Percentiles rank a stretch among this genome's conserved stretches.
These are phyloP conservation scores for Fusarium tuaranense DNA, from an alignment of 2,329 filamentous ascomycete species.

Conservation along the genomic window DNA sequence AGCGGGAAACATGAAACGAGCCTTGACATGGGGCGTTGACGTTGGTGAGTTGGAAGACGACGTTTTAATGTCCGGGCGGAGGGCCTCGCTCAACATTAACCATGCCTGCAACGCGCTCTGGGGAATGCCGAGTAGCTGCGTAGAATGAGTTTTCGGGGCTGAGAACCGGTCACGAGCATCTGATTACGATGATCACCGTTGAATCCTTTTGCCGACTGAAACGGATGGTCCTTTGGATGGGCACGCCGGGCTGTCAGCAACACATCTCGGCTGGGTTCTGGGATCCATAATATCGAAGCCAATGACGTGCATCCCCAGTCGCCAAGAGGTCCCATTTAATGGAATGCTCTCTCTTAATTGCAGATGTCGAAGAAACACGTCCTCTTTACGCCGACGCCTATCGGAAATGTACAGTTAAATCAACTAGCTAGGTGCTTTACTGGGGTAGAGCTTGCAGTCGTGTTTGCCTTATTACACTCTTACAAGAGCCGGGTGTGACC, in stretches of 20 bases:
- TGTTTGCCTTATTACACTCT: background rate
- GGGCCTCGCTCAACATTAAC: conserved; percentile 18
- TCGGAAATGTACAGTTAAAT: background rate
- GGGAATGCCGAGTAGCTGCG: background rate
- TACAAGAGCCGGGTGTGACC: background rate
- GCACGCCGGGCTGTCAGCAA: background rate
- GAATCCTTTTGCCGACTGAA: background rate
- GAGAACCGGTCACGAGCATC: background rate
- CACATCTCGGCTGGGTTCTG: background rate
- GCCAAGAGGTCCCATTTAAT: background rate
- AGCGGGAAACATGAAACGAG: conserved; percentile 46
- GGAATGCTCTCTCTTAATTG: background rate
- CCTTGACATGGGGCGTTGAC: conserved; percentile 20
- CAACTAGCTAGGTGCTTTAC: background rate
- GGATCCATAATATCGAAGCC: conserved; percentile 3
- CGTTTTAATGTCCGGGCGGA: conserved; percentile 32
- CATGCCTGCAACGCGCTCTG: background rate
- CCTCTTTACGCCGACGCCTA: background rate
- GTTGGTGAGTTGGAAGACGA: conserved; percentile 22
- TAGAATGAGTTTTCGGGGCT: background rate
- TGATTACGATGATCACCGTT: background rate
- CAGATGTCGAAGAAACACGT: background rate
- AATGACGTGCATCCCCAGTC: conserved; percentile 11
- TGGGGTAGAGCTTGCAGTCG: background rate
- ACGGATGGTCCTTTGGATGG: background rate